Conservation (phyloP, 2,329 filamentous ascomycete genomes). For the Emericellopsis cladophorae region DNA sequence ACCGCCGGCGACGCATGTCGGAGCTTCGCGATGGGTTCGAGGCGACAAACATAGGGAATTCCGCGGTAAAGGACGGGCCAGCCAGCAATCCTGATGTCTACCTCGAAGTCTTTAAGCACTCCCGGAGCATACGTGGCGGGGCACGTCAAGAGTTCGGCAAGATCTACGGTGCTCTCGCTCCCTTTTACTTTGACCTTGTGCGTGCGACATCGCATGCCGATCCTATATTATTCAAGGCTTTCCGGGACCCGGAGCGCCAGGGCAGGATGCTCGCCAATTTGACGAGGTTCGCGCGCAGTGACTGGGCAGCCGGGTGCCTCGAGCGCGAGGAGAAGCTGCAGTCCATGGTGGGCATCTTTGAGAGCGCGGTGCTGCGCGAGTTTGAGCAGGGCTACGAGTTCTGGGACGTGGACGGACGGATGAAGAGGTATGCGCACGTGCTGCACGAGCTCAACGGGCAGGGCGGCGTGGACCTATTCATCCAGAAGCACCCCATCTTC, state of each 20-base stretch:
- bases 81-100: conserved; percentile 49
- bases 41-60: conserved; percentile 46
- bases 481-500: conserved; percentile 80
- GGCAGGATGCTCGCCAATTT: conserved; percentile 81
- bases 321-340: conserved; percentile 60
- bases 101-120: conserved; percentile 55
- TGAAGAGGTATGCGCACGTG: conserved; percentile 83
- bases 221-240: conserved; percentile 74
- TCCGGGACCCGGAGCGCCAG: conserved; percentile 79
- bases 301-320: conserved; percentile 63
- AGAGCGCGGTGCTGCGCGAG: conserved; percentile 79
- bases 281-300: conserved; percentile 64
- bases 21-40: conserved; percentile 60
- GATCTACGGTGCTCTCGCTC: conserved; percentile 76
- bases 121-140: conserved; percentile 68
- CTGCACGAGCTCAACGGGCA: conserved; percentile 68
- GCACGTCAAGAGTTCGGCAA: conserved; percentile 86
- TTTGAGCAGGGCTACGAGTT: conserved; percentile 88
- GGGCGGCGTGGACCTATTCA: conserved; percentile 70
- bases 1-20: conserved; percentile 38
- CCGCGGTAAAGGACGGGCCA: conserved; percentile 20
- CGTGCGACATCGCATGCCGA: conserved; percentile 62
- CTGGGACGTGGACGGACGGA: conserved; percentile 76
- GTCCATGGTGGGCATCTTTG: conserved; percentile 70
- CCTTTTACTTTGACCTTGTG: conserved; percentile 77